phyloP scores from a whole-genome alignment of 2,329 filamentous ascomycete genomes.

The Penicillium capsulatum region DNA sequence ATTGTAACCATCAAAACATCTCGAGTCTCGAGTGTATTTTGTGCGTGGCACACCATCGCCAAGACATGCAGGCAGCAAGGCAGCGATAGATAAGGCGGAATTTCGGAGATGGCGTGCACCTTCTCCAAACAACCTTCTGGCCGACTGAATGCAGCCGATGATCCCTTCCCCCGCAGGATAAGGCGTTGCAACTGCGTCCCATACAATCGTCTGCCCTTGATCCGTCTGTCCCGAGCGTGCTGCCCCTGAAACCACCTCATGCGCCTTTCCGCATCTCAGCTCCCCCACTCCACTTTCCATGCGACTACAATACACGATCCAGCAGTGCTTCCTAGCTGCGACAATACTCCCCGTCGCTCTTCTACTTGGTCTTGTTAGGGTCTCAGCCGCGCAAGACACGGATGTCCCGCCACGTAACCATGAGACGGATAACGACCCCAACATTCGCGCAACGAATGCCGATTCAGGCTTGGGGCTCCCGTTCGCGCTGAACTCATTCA shows the following conservation, averaged over 20 bases:
- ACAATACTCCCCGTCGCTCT: constrained; percentile 57
- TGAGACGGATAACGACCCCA: constrained; percentile 47
- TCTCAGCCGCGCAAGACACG: constrained; percentile 59
- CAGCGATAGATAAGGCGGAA: constrained; percentile 9
- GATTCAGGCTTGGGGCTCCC: constrained; percentile 30
- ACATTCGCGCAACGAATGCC: constrained; percentile 31
- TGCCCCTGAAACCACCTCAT: constrained; percentile 4
- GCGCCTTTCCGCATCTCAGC: constrained; percentile 5
- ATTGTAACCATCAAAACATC: no score
- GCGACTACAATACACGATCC: constrained; percentile 55
- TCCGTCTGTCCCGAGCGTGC: neutral
- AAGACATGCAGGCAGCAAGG: constrained; percentile 15
- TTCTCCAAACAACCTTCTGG: constrained; percentile 3
- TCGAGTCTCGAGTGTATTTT: no score
- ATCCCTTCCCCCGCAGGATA: constrained; percentile 2
- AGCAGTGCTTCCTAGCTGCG: constrained; percentile 68
- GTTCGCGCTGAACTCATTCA: constrained; percentile 28
- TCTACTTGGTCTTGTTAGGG: constrained; percentile 56
- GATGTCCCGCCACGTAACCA: constrained; percentile 39
- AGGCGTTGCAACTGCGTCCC: constrained; percentile 3
- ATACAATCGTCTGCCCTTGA: constrained; percentile 5
- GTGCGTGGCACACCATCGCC: no score
- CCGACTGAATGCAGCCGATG: constrained; percentile 9
- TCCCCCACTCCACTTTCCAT: constrained; percentile 28
- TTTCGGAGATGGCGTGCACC: constrained; percentile 6